Percentiles rank a stretch among this genome's conserved stretches.
These are phyloP conservation scores for Escovopsis sp. DNA, from an alignment of 2,329 filamentous ascomycete genomes.

Conservation along the genomic window DNA sequence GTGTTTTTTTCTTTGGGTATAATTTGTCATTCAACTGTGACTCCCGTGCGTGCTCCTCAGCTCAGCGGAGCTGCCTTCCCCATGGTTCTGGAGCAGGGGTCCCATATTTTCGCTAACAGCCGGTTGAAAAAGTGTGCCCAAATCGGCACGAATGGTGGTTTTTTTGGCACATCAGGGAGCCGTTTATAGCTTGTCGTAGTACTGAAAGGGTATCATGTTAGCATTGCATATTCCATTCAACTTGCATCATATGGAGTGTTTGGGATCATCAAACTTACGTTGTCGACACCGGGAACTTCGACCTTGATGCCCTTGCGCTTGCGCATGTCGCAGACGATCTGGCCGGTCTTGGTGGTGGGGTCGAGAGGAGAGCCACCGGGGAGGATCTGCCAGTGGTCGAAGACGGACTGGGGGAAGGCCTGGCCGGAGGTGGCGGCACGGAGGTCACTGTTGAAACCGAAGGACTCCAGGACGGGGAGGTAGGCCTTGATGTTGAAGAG, in stretches of 20 bases:
- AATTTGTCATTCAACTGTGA: slow-evolving; percentile 16
- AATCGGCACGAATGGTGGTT: slow-evolving; percentile 29
- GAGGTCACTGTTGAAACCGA: slow-evolving; percentile 98
- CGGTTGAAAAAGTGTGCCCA: slow-evolving; percentile 27
- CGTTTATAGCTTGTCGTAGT: slow-evolving; percentile 97
- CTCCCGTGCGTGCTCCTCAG: slow-evolving; percentile 9
- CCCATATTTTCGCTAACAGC: slow-evolving; percentile 19
- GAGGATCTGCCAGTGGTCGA: slow-evolving; percentile 97
- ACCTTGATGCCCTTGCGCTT: slow-evolving; percentile 99
- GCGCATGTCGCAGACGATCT: slow-evolving; percentile 76
- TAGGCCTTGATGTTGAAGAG: slow-evolving; percentile 99
- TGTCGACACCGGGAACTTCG: slow-evolving; percentile 81
- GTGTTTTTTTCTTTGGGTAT: slow-evolving; percentile 16
- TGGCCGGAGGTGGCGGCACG: slow-evolving; percentile 87
- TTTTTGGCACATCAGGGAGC: slow-evolving; percentile 28
- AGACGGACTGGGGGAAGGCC: slow-evolving; percentile 97
- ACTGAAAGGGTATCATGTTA: slow-evolving; percentile 35
- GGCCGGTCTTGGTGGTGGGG: slow-evolving; percentile 63
- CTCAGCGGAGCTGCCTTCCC: slow-evolving; percentile 7
- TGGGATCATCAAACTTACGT: slow-evolving; percentile 51
- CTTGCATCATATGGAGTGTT: background rate
- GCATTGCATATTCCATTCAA: background rate
- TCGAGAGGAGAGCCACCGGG: slow-evolving; percentile 90
- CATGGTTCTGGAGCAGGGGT: slow-evolving; percentile 14
- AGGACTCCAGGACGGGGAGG: slow-evolving; percentile 91